These are phyloP conservation scores for Annulohypoxylon nitens DNA, from an alignment of 495 filamentous ascomycete genomes.

Conservation along the genomic window DNA sequence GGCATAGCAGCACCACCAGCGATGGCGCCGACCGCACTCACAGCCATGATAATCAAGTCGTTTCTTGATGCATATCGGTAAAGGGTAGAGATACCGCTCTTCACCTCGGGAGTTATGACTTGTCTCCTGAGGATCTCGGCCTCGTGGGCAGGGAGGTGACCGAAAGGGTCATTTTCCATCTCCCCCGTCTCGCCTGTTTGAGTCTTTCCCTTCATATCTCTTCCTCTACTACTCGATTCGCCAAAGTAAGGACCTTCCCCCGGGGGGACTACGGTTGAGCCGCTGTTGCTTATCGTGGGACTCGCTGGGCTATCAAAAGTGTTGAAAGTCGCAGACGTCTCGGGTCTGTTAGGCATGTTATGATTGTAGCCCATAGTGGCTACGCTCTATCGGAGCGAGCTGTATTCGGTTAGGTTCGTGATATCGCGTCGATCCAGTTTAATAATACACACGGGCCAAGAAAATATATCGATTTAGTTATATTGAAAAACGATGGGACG, in stretches of 20 bases:
- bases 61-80: conserved; percentile 84
- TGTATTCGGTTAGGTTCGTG: conserved; percentile 1
- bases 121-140: conserved; percentile 69
- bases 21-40: conserved; percentile 77
- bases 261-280: conserved; percentile 37
- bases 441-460: conserved; percentile 6
- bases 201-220: not conserved
- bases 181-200: not conserved
- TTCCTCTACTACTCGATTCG: not conserved
- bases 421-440: conserved; percentile 26
- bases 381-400: conserved; percentile 16
- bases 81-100: conserved; percentile 73
- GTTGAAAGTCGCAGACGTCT: conserved; percentile 35
- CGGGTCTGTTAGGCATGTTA: conserved; percentile 48
- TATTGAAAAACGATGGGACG: conserved; percentile 19
- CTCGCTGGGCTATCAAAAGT: conserved; percentile 19
- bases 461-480: conserved; percentile 17
- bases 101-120: conserved; percentile 74
- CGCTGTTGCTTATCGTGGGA: conserved; percentile 53
- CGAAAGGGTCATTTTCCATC: conserved; percentile 63
- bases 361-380: conserved; percentile 45
- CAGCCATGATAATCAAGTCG: conserved; percentile 78
- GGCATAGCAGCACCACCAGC: conserved; percentile 85
- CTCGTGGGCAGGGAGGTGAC: conserved; percentile 67
- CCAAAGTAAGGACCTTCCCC: conserved; percentile 30